Evolutionary conservation across 495 filamentous ascomycete genomes (phyloP).

Genomic region (Podospora australis): DNA sequence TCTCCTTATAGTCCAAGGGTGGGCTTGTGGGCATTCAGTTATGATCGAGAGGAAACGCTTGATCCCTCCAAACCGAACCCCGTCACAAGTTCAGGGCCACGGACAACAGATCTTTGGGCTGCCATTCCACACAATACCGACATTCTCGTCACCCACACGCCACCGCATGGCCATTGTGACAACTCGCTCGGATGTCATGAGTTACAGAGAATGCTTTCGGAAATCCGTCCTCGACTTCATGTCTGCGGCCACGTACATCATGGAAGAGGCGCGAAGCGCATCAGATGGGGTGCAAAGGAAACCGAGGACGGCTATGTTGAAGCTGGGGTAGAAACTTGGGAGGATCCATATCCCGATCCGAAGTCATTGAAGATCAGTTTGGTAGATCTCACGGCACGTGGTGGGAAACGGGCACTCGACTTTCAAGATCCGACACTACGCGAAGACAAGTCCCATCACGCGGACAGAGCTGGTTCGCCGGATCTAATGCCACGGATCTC

Average conservation of each 20-base stretch:
- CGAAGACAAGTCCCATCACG: too few relatives aligned
- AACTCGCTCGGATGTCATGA: constrained; percentile 57
- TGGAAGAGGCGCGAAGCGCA: constrained; percentile 50
- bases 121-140: constrained; percentile 64
- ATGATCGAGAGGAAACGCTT: constrained; percentile 32
- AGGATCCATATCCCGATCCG: constrained; percentile 30
- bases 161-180: constrained; percentile 69
- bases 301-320: constrained; percentile 20
- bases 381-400: constrained; percentile 34
- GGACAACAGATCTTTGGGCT: constrained; percentile 46
- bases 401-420: constrained; percentile 27
- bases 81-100: not conserved
- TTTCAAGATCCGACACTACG: constrained; percentile 8
- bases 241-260: constrained; percentile 88
- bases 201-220: constrained; percentile 62
- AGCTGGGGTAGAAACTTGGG: constrained; percentile 27
- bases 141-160: constrained; percentile 82
- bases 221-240: constrained; percentile 72
- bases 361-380: constrained; percentile 37
- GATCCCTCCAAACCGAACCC: not conserved
- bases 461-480: too few relatives aligned
- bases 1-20: constrained; percentile 62
- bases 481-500: too few relatives aligned
- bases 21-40: constrained; percentile 70
- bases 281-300: constrained; percentile 47